phyloP scores from a whole-genome alignment of 768 basidiomycete genomes.

The Leccinum arenicola region DNA sequence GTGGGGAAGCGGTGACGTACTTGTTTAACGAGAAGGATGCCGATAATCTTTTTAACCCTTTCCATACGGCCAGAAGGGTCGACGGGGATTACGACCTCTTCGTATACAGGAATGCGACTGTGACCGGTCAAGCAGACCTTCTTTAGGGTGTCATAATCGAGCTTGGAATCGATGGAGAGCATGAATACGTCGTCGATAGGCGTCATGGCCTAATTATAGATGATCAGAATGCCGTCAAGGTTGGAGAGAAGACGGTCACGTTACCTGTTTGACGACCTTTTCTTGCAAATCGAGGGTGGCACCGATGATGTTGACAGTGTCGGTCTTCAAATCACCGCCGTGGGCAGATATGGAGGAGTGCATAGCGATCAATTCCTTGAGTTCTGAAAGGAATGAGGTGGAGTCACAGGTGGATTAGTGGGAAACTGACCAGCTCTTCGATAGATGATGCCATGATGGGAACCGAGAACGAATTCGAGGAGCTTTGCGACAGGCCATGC shows the following conservation, averaged over 20 bases:
- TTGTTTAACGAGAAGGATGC: conserved; percentile 85
- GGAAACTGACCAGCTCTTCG: conserved; percentile 57
- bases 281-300: conserved; percentile 87
- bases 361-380: conserved; percentile 90
- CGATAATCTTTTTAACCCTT: conserved; percentile 79
- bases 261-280: conserved; percentile 71
- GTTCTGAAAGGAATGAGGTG: conserved; percentile 39
- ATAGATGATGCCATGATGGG: conserved; percentile 91
- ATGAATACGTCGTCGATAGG: conserved; percentile 80
- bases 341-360: conserved; percentile 70
- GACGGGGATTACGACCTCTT: conserved; percentile 65
- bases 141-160: conserved; percentile 78
- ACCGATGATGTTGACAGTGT: conserved; percentile 88
- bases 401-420: background rate
- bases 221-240: background rate
- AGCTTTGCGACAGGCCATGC: conserved; percentile 87
- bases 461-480: conserved; percentile 71
- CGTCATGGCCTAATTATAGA: conserved; percentile 63
- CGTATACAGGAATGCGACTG: conserved; percentile 80
- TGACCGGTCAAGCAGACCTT: conserved; percentile 77
- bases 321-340: conserved; percentile 82
- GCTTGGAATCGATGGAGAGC: conserved; percentile 79
- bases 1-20: conserved; percentile 21
- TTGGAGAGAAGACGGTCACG: background rate
- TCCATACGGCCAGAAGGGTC: conserved; percentile 35